Evolutionary conservation across 1,139 yeast genomes (phyloP).

Genomic region (Blastobotrys ciferrii): DNA sequence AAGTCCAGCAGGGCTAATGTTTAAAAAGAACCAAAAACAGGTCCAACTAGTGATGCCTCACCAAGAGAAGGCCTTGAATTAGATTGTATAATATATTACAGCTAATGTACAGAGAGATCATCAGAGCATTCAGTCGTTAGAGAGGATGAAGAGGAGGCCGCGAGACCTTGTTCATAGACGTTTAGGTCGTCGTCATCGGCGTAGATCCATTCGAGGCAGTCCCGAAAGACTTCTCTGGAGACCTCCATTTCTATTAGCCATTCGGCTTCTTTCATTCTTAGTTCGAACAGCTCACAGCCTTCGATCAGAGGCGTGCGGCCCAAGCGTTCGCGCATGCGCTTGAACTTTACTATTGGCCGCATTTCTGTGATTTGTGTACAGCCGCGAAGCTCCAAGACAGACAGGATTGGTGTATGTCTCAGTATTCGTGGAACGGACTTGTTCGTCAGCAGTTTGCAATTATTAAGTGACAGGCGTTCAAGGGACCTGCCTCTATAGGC

Average conservation of each 20-base stretch:
- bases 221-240: constrained; percentile 40
- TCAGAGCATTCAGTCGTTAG: constrained; percentile 3
- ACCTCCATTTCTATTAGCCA: constrained; percentile 55
- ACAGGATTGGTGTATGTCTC: constrained; percentile 55
- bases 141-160: background rate
- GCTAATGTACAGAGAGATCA: background rate
- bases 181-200: constrained; percentile 30
- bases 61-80: too few relatives aligned
- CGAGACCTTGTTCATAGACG: constrained; percentile 8
- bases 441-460: constrained; percentile 66
- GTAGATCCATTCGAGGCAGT: constrained; percentile 38
- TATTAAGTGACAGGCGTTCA: constrained; percentile 73
- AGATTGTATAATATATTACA: background rate
- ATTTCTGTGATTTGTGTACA: constrained; percentile 57
- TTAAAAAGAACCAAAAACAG: too few relatives aligned
- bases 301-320: constrained; percentile 61
- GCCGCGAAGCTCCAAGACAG: constrained; percentile 76
- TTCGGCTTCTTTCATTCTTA: constrained; percentile 61
- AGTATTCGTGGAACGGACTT: constrained; percentile 64
- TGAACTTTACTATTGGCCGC: constrained; percentile 65
- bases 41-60: too few relatives aligned
- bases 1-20: too few relatives aligned
- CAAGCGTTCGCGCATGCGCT: constrained; percentile 56
- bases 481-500: constrained; percentile 52
- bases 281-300: constrained; percentile 68